These are phyloP conservation scores for Candida smagusa DNA, from an alignment of 1,139 yeast genomes.

Conservation along the genomic window DNA sequence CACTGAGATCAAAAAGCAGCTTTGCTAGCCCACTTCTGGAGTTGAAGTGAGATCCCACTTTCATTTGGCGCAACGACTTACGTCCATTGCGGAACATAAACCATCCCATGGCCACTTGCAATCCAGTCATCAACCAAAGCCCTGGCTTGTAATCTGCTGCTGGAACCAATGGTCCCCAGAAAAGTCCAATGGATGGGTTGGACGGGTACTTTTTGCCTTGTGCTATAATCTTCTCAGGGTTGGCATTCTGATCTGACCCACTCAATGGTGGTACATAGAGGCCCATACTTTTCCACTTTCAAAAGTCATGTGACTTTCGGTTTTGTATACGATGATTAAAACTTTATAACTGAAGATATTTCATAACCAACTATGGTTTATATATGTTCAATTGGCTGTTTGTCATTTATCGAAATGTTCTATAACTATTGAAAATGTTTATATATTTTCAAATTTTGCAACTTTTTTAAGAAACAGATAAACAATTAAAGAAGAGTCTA, in stretches of 20 bases:
- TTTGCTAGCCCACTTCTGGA: slow-evolving; percentile 6
- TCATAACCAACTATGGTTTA: too few relatives aligned
- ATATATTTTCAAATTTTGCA: too few relatives aligned
- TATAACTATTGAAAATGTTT: too few relatives aligned
- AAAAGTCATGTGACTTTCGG: too few relatives aligned
- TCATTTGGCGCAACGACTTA: slow-evolving; percentile 16
- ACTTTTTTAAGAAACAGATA: too few relatives aligned
- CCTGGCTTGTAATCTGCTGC: slow-evolving; percentile 57
- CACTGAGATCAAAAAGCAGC: slow-evolving; percentile 12
- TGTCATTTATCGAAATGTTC: too few relatives aligned
- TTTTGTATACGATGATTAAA: too few relatives aligned
- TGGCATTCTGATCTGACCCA: background rate
- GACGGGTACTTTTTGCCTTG: slow-evolving; percentile 16
- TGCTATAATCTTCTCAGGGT: background rate
- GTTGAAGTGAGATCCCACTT: slow-evolving; percentile 6
- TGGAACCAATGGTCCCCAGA: slow-evolving; percentile 66
- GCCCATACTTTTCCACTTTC: too few relatives aligned
- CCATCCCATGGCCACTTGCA: slow-evolving; percentile 47
- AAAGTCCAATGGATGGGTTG: slow-evolving; percentile 56
- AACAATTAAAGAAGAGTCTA: too few relatives aligned
- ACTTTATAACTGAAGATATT: too few relatives aligned
- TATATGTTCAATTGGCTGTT: background rate
- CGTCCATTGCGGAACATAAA: slow-evolving; percentile 24
- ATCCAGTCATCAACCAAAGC: slow-evolving; percentile 41
- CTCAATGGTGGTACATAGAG: too few relatives aligned